Conservation (phyloP, 495 filamentous ascomycete species). For the Thozetella sp. region DNA sequence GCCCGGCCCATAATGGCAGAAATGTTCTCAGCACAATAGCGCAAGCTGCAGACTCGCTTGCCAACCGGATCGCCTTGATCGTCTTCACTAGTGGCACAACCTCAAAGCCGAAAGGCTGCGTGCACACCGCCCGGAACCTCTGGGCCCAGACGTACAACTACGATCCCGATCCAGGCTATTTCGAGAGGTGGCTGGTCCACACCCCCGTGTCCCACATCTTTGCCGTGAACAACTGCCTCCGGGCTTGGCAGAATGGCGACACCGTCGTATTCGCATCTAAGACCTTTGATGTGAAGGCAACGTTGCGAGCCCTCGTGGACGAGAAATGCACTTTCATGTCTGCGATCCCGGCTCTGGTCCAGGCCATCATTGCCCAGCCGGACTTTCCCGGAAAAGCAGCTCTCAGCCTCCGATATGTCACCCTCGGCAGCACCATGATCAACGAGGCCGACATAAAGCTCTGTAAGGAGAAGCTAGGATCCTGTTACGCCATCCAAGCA, state of each 20-base stretch:
- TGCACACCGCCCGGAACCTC: conserved; percentile 25
- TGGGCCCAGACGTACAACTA: conserved; percentile 17
- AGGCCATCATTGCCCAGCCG: conserved; percentile 23
- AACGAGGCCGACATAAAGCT: conserved; percentile 25
- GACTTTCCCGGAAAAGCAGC: conserved; percentile 14
- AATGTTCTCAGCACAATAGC: not conserved
- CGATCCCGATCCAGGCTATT: conserved; percentile 11
- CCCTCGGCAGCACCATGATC: conserved; percentile 28
- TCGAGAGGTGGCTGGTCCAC: conserved; percentile 26
- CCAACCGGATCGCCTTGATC: conserved; percentile 17
- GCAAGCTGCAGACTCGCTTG: not conserved
- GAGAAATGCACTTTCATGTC: conserved; percentile 29
- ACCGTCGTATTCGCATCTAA: conserved; percentile 30
- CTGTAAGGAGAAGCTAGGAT: conserved; percentile 26
- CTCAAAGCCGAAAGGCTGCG: conserved; percentile 39
- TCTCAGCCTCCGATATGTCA: conserved; percentile 23
- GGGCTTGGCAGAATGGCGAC: conserved; percentile 31
- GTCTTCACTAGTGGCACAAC: conserved; percentile 47
- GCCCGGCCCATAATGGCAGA: not conserved
- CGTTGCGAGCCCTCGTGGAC: conserved; percentile 23
- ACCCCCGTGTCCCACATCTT: conserved; percentile 39
- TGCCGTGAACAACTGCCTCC: conserved; percentile 29
- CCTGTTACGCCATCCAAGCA: conserved; percentile 25
- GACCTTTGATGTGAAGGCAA: conserved; percentile 31
- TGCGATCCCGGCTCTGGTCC: conserved; percentile 38